Evolutionary conservation across 1,284 basidiomycete species (phyloP).

Genomic region (Golubevia pallescens): DNA sequence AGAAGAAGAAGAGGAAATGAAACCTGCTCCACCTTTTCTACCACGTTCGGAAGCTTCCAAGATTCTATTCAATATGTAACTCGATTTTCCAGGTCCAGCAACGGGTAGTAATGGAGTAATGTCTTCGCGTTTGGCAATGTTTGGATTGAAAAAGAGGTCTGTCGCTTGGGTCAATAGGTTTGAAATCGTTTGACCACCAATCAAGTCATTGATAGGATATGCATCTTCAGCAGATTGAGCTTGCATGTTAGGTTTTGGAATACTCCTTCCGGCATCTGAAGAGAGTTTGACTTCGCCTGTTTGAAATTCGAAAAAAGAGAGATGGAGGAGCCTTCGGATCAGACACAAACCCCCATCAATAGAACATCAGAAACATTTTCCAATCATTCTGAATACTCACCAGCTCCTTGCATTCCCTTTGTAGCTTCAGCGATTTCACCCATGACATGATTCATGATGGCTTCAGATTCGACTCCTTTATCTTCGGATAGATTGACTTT

Average conservation of each 20-base stretch:
- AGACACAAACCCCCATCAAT: not conserved
- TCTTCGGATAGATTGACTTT: conserved; percentile 50
- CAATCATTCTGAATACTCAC: not conserved
- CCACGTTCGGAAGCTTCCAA: not conserved
- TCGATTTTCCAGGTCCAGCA: conserved; percentile 9
- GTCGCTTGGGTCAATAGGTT: conserved; percentile 15
- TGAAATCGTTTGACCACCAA: conserved; percentile 30
- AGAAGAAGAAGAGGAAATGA: not conserved
- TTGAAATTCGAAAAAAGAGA: conserved; percentile 20
- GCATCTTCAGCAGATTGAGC: conserved; percentile 48
- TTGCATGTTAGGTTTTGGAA: conserved; percentile 45
- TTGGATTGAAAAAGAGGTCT: not conserved
- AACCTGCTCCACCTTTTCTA: not conserved
- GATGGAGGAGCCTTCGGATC: not conserved
- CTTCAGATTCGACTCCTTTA: conserved; percentile 31
- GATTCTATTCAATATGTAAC: conserved; percentile 20
- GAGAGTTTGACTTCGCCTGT: conserved; percentile 33
- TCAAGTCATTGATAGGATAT: conserved; percentile 43
- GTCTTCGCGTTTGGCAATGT: conserved; percentile 3
- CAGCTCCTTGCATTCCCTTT: conserved; percentile 2
- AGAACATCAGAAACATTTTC: not conserved
- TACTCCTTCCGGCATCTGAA: conserved; percentile 38
- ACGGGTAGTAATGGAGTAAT: conserved; percentile 17
- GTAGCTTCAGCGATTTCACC: conserved; percentile 41
- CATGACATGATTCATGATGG: conserved; percentile 46